Conservation (phyloP, 1,284 basidiomycete genomes). For the Pisolithus thermaeus region DNA sequence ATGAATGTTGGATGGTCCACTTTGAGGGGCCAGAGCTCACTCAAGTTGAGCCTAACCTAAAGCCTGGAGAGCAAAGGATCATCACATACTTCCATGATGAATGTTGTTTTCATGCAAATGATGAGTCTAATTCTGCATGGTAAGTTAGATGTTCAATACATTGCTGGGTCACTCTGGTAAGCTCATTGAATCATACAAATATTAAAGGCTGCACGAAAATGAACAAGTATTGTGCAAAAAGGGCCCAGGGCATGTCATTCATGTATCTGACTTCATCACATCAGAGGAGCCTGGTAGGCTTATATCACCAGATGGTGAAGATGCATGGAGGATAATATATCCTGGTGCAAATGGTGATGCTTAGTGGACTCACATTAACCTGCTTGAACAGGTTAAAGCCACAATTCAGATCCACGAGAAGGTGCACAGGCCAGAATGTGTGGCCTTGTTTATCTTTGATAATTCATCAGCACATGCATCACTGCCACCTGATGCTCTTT, state of each 20-base stretch:
- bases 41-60: constrained; percentile 17
- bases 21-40: constrained; percentile 19
- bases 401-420: constrained; percentile 24
- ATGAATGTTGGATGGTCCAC: constrained; percentile 22
- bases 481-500: constrained; percentile 24
- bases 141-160: too few relatives aligned
- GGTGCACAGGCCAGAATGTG: constrained; percentile 15
- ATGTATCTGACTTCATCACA: constrained; percentile 17
- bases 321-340: constrained; percentile 24
- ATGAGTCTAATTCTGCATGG: constrained; percentile 13
- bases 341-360: constrained; percentile 25
- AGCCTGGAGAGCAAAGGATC: constrained; percentile 22
- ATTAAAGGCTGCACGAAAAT: constrained; percentile 1
- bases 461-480: constrained; percentile 30
- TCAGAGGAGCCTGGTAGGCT: constrained; percentile 1
- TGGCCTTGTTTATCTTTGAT: constrained; percentile 31
- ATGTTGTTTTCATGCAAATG: constrained; percentile 27
- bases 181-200: background rate
- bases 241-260: constrained; percentile 12
- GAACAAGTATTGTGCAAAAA: constrained; percentile 10
- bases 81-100: constrained; percentile 33
- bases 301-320: constrained; percentile 6
- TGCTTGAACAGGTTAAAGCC: constrained; percentile 20
- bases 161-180: background rate
- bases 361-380: constrained; percentile 26